Evolutionary conservation across 805 yeast species (phyloP).

Genomic region (Kodamaea kakaduensis): DNA sequence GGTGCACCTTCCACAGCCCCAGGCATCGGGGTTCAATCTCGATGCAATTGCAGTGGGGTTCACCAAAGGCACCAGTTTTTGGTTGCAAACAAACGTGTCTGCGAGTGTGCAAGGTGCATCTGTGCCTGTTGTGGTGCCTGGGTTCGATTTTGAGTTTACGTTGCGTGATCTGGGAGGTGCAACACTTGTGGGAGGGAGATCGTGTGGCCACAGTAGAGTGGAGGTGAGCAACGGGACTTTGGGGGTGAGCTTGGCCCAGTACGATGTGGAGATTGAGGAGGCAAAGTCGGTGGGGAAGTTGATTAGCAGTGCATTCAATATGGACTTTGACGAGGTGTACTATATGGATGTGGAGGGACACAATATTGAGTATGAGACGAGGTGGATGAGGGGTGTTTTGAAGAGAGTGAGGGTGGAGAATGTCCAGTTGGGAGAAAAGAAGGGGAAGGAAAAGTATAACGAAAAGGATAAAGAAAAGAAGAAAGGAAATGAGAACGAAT

Average conservation of each 20-base stretch:
- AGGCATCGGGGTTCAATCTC: neutral
- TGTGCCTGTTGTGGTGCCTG: neutral
- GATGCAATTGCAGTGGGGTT: conserved; percentile 3
- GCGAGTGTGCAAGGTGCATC: neutral
- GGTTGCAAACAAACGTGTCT: conserved; percentile 2
- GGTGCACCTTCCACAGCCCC: conserved; percentile 13
- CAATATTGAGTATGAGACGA: conserved; percentile 12
- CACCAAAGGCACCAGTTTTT: conserved; percentile 1
- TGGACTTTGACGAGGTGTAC: conserved; percentile 2
- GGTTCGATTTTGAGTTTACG: conserved; percentile 9
- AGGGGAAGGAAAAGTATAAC: neutral
- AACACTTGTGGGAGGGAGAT: conserved; percentile 10
- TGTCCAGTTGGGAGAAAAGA: neutral
- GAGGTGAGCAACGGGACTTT: conserved; percentile 5
- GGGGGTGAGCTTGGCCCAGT: conserved; percentile 7
- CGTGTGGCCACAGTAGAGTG: conserved; percentile 10
- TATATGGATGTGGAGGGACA: conserved; percentile 13
- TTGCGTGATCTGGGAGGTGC: conserved; percentile 6
- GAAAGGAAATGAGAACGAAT: neutral
- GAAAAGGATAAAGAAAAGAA: neutral
- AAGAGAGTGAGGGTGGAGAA: conserved; percentile 7
- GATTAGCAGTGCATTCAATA: conserved; percentile 12
- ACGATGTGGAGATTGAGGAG: conserved; percentile 12
- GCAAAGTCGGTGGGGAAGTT: conserved; percentile 15
- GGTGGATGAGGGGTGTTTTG: conserved; percentile 4